Base-by-base conservation (phyloP, 129 eudicot genomes). In the Lactuca sativa region DNA sequence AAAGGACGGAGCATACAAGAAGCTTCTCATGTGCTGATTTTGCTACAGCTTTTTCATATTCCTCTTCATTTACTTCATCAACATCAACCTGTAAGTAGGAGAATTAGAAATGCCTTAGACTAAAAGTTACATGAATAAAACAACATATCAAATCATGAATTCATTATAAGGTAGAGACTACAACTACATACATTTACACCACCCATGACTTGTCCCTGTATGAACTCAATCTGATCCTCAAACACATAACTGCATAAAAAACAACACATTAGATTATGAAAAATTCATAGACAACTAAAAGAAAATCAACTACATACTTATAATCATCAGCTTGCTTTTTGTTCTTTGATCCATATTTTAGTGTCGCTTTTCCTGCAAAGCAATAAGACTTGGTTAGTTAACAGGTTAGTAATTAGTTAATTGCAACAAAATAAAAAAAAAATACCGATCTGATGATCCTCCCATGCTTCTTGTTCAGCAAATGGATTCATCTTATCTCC, bases 401-500 rank as follows among this genome's bases (percentile, higher is more conserved):
- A 49, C 66, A 49, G 62, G 62, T 66, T 18, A 31, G 6, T 69
- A 21, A 21, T 32, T 6, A 66, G 25, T 38, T 43, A 18, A 70
- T 66, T 60, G 5, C 3, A 51, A 51, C 32, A 6, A 14, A 37
- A 10, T 43, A 70, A 13, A 25, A 55, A 59, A 41, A 62, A 64
- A 36, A 62, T 81, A 92, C 98, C 96, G 66, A 92, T 92, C 81
- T 92, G 98, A 76, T 92, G 96, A 17, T 92, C 95, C 68, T 92
- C 98, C 98, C 98, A 92, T 31, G 98, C 98, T 82, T 92, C 98
- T 82, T 92, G 96, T 71, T 92, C 98, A 55, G 98, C 98, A 78
- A 92, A 92, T 3, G 98, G 96, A 64, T 92, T 92, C 98, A 92
- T 89, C 72, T 92, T 92, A 36, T 87, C 96, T 56, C 82, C 86